phyloP scores from a whole-genome alignment of 2,329 filamentous ascomycete species.

The Parastagonospora nodorum region DNA sequence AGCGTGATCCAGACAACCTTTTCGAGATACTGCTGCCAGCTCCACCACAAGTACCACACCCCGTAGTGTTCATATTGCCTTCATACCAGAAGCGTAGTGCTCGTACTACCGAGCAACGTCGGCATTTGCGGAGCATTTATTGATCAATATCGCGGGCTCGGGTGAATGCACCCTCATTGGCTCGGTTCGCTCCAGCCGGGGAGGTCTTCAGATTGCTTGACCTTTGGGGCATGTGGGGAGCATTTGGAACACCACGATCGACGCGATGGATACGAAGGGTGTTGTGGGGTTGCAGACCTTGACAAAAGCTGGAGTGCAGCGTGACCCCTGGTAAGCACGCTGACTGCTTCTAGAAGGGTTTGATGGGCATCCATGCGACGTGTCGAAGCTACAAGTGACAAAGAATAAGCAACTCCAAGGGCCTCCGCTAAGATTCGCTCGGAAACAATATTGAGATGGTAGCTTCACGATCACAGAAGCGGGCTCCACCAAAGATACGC shows the following conservation, averaged over 20 bases:
- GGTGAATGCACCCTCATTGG: constrained; percentile 3
- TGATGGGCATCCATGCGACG: not conserved
- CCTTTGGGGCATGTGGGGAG: not conserved
- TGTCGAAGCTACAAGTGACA: too few relatives aligned
- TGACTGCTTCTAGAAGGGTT: constrained; percentile 7
- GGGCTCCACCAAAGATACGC: too few relatives aligned
- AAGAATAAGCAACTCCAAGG: not conserved
- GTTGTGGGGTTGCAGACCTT: constrained; percentile 1
- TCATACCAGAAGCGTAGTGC: not conserved
- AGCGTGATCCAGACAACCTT: not conserved
- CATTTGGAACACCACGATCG: not conserved
- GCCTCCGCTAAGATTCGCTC: too few relatives aligned
- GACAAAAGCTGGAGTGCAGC: not conserved
- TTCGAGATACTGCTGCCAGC: not conserved
- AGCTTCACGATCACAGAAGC: too few relatives aligned
- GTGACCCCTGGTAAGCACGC: not conserved
- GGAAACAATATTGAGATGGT: too few relatives aligned
- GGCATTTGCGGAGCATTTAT: constrained; percentile 4
- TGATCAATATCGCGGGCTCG: constrained; percentile 1
- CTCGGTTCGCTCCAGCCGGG: not conserved
- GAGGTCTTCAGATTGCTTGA: not conserved
- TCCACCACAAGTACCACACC: not conserved
- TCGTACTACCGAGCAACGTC: not conserved
- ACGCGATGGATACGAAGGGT: not conserved
- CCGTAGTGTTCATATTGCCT: constrained; percentile 1